Evolutionary conservation across 352 stramenopile genomes (phyloP), one percentile per base, ranked within the genome.

Genomic region (Phytophthora ramorum): DNA sequence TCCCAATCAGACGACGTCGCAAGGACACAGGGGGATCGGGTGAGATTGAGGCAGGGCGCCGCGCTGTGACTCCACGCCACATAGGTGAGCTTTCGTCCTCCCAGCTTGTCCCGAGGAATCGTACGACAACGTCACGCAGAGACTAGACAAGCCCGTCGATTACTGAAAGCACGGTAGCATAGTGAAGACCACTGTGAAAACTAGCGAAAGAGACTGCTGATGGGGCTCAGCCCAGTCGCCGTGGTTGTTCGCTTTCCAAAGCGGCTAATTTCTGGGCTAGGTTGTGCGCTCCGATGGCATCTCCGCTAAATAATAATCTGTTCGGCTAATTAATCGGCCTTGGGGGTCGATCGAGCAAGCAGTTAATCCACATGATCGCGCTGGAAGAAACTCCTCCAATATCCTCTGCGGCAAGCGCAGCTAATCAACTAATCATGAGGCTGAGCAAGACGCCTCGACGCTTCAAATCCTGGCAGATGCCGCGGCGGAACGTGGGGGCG

Each of bases 21-120:
- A 55, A 48, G 50, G 50, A 58, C 37, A 38, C 50, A 5, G 14
- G 51, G 28, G 49, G 51, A 58, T 58, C 51, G 51, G 51, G 20
- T 7, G 24, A 41, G 35, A 58, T 26, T 34, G 34, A 54, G 47
- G 41, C 6, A 46, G 32, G 43, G 14, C 38, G 38, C 32, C 8
- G 7, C 32, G 1, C 7, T 41, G 35, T 19, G 14, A 41, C 35
- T 41, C 14, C 17, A 47, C 7, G 40, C 6, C 40, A 26, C n/a
- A 28, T 5, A 43, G 17, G n/a, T 45, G 17, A 19, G 14, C 9
- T 16, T 38, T 22, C 37, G n/a, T 14, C 51, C 34, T 9, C 14
- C 51, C 51, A 58, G 51, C 51, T 49, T 58, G 51, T 40, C 26
- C 32, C 10, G 17, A 12, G 51, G 51, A 58, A 58, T 37, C 24